Percentiles rank a stretch among this genome's conserved stretches.
These are phyloP conservation scores for Oryza meridionalis DNA, from an alignment of 176 grass and related monocot species.

Conservation along the genomic window DNA sequence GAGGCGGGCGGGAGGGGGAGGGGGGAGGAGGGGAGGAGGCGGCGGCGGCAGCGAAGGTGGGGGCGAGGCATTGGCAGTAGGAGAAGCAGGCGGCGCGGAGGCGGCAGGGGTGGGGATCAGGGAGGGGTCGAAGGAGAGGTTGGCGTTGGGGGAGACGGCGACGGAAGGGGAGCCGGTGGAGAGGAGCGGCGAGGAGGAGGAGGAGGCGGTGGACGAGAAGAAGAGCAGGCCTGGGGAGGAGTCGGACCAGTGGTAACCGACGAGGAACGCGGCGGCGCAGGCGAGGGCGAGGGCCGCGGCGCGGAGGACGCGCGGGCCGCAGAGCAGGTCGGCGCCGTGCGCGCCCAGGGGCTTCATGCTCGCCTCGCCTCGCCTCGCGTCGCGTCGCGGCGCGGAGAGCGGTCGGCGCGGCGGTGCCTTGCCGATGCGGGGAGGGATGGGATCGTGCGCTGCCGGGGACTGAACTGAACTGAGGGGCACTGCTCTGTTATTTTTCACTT, in stretches of 20 bases:
- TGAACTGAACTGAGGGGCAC: conserved; percentile 24
- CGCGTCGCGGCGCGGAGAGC: not conserved
- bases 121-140: conserved; percentile 61
- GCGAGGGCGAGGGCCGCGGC: conserved; percentile 55
- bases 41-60: conserved; percentile 28
- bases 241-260: conserved; percentile 77
- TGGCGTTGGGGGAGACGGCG: conserved; percentile 67
- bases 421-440: conserved; percentile 29
- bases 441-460: conserved; percentile 26
- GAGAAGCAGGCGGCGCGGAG: conserved; percentile 6
- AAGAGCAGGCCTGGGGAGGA: conserved; percentile 53
- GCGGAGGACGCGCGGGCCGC: conserved; percentile 55
- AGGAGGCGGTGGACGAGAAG: conserved; percentile 45
- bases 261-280: conserved; percentile 71
- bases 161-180: conserved; percentile 41
- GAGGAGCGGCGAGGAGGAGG: conserved; percentile 20
- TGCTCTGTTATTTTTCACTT: not conserved
- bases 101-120: conserved; percentile 37
- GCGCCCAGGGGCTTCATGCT: conserved; percentile 64
- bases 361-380: not conserved
- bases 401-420: conserved; percentile 44
- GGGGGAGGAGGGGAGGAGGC: conserved; percentile 24
- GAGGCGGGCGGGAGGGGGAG: conserved; percentile 42
- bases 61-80: conserved; percentile 43
- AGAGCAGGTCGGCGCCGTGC: conserved; percentile 49